A percentile compares a stretch with the other conserved stretches of the same genome.
phyloP scores from a whole-genome alignment of 148 eudicot species.

The Beta vulgaris region DNA sequence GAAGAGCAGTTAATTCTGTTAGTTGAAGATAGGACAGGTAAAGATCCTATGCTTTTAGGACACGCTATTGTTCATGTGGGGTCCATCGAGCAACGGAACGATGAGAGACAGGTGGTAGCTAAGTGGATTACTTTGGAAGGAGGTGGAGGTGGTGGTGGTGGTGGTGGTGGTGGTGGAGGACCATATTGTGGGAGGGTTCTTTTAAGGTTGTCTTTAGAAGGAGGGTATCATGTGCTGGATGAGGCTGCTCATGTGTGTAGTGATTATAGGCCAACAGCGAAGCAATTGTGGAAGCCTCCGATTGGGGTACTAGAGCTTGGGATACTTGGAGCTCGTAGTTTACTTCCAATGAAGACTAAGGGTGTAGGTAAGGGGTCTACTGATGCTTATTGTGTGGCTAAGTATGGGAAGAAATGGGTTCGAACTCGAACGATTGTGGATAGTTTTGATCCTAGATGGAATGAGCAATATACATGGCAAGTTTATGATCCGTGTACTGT shows the following conservation, averaged over 20 bases:
- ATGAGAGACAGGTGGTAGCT: constrained; percentile 72
- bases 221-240: constrained; percentile 96
- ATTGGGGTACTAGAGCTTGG: constrained; percentile 86
- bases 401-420: constrained; percentile 98
- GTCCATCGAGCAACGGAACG: constrained; percentile 72
- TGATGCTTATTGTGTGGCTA: constrained; percentile 93
- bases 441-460: constrained; percentile 89
- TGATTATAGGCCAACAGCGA: constrained; percentile 89
- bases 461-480: constrained; percentile 99
- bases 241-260: constrained; percentile 98
- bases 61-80: constrained; percentile 69
- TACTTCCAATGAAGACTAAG: constrained; percentile 80
- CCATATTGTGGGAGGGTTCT: constrained; percentile 66
- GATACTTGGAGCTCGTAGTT: constrained; percentile 79
- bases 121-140: constrained; percentile 74
- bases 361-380: constrained; percentile 84
- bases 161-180: constrained; percentile 35
- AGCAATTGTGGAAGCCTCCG: constrained; percentile 89
- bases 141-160: constrained; percentile 27
- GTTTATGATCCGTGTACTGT: constrained; percentile 98
- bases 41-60: constrained; percentile 74
- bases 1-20: constrained; percentile 70
- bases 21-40: constrained; percentile 74
- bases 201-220: constrained; percentile 74
- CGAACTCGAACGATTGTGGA: constrained; percentile 80